Percentiles rank a stretch among this genome's conserved stretches.
Conservation (phyloP, 148 eudicot species). For the Rhododendron ferrugineum region DNA sequence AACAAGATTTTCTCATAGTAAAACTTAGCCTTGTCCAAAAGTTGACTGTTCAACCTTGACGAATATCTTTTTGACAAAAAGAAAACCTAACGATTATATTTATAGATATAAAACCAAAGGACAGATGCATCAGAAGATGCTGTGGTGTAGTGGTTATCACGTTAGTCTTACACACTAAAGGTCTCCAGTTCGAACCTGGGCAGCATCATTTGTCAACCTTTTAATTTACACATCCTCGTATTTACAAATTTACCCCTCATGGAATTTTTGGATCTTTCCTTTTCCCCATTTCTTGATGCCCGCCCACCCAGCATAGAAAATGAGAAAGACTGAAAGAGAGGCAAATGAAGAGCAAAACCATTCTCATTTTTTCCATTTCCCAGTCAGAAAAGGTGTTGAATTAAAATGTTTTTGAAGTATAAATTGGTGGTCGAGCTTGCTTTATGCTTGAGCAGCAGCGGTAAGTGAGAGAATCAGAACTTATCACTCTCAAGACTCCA, state of each 20-base stretch:
- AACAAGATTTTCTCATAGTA: too few relatives aligned
- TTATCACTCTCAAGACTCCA: not conserved
- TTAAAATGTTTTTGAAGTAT: not conserved
- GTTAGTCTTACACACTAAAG: conserved; percentile 57
- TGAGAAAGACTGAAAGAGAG: not conserved
- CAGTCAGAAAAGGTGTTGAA: not conserved
- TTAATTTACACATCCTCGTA: not conserved
- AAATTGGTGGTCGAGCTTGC: not conserved
- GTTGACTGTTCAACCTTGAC: not conserved
- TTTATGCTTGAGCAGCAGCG: not conserved
- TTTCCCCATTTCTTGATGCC: not conserved
- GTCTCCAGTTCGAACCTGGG: conserved; percentile 69
- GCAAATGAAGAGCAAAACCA: not conserved
- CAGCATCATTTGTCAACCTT: conserved; percentile 20
- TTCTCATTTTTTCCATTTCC: not conserved
- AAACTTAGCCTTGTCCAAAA: not conserved
- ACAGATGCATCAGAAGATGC: not conserved
- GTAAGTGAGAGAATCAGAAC: not conserved
- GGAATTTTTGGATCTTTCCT: not conserved
- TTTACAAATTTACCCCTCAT: not conserved
- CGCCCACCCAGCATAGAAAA: not conserved
- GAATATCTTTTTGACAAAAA: not conserved
- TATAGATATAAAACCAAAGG: too few relatives aligned
- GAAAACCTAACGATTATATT: too few relatives aligned
- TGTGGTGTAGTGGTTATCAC: conserved; percentile 72